Base-by-base conservation (phyloP, 352 stramenopile genomes). In the Phytophthora gonapodyides region DNA sequence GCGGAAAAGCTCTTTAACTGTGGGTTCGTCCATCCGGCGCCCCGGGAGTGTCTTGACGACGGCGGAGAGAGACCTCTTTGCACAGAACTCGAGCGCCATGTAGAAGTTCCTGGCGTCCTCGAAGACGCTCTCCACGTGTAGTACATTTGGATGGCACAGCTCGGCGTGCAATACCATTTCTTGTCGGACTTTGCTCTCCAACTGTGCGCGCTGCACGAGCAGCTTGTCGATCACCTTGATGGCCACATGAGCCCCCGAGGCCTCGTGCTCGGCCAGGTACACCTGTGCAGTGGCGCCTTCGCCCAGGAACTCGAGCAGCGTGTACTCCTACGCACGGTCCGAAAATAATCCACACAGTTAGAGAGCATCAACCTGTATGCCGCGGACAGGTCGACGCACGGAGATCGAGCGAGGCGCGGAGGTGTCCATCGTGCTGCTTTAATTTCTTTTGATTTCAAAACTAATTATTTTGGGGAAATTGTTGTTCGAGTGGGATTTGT, bases 191-290 rank as follows among this genome's bases (percentile, higher is more conserved):
- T 83, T 83, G 59, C 67, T 67, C 67, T 88, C 69, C 30, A 90
- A 61, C 41, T 88, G 69, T 44, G 80, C 68, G 46, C 86, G 83
- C 16, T 72, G 72, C 24, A 87, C 67, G 35, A 88, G 46, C 38
- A 93, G 67, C 64, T 94, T 93, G 68, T 94, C 86, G 38, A 94
- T 79, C 50, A 91, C 81, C 73, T 94, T 91, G 59, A 94, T 86
- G 13, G 83, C 86, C n/a, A 93, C 76, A 21, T 57, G 57, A 0
- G 51, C 49, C 10, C 43, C 55, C 1, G 71, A 74, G n/a, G 54
- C 44, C n/a, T 73, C 58, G 60, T 76, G 73, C 33, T 83, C 59
- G 12, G 84, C 84, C 37, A 89, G 53, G 69, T 94, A 92, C 40
- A 94, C 80, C 36, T 94, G 82, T 24, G 84, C 84, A 7, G 84